These are phyloP conservation scores for Protomyces inundatus DNA, from an alignment of 1,139 yeast species.

Conservation along the genomic window DNA sequence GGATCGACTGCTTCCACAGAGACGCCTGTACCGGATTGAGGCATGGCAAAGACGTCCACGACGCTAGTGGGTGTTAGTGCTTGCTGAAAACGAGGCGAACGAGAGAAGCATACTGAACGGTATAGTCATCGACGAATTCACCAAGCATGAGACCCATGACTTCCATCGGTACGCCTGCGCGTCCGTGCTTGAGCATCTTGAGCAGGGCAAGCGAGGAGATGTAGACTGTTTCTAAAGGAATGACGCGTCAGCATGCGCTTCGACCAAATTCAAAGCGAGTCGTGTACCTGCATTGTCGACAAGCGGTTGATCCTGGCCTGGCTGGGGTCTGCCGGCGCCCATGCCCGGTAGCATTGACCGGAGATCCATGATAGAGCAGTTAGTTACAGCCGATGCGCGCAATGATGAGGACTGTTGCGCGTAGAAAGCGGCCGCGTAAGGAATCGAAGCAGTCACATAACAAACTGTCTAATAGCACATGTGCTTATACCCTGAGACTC, in stretches of 20 bases:
- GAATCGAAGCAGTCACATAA: too few relatives aligned
- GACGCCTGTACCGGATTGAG: slow-evolving; percentile 83
- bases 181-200: slow-evolving; percentile 41
- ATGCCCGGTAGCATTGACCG: neutral
- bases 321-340: neutral
- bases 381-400: too few relatives aligned
- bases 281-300: slow-evolving; percentile 19
- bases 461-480: too few relatives aligned
- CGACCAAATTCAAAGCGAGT: neutral
- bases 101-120: slow-evolving; percentile 49
- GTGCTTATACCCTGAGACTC: too few relatives aligned
- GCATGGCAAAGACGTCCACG: slow-evolving; percentile 29
- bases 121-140: slow-evolving; percentile 94
- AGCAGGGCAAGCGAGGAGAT: slow-evolving; percentile 90
- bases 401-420: too few relatives aligned
- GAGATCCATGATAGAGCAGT: too few relatives aligned
- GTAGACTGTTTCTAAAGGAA: slow-evolving; percentile 40
- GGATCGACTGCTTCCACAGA: slow-evolving; percentile 99
- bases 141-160: slow-evolving; percentile 99
- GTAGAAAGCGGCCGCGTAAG: too few relatives aligned
- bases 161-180: slow-evolving; percentile 99
- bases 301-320: slow-evolving; percentile 8
- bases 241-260: neutral
- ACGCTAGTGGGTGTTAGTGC: neutral
- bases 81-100: too few relatives aligned